Percentiles rank a stretch among this genome's conserved stretches.
Conservation (phyloP, 2,329 filamentous ascomycete genomes). For the Aspergillus aculeatinus region DNA sequence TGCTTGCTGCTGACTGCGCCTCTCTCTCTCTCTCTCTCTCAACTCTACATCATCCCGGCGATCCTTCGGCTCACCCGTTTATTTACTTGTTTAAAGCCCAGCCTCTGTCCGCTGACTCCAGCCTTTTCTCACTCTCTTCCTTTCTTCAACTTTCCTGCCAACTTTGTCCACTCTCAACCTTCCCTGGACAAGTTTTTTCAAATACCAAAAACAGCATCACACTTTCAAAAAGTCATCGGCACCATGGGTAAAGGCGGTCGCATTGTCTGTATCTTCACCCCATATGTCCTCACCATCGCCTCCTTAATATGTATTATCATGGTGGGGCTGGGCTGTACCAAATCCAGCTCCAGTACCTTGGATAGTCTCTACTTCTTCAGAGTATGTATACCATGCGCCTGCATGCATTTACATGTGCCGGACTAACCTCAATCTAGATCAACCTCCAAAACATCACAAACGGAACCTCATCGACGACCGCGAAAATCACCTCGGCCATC, state of each 20-base stretch:
- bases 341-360: conserved; percentile 47
- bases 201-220: conserved; percentile 1
- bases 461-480: conserved; percentile 30
- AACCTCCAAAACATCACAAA: conserved; percentile 61
- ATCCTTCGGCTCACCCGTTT: conserved; percentile 6
- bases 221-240: conserved; percentile 5
- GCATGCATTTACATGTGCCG: conserved; percentile 1
- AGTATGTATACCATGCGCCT: conserved; percentile 29
- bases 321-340: conserved; percentile 58
- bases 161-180: not conserved
- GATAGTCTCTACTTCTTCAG: conserved; percentile 58
- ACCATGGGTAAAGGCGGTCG: conserved; percentile 72
- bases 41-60: not conserved
- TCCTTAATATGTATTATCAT: conserved; percentile 68
- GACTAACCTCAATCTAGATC: conserved; percentile 42
- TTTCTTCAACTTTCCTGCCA: conserved; percentile 4
- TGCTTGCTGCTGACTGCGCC: conserved; percentile 1
- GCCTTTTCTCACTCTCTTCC: conserved; percentile 7
- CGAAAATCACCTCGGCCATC: conserved; percentile 33
- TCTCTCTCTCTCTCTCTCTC: conserved; percentile 6
- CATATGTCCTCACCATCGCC: conserved; percentile 76
- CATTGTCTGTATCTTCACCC: conserved; percentile 81
- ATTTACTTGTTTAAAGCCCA: conserved; percentile 10
- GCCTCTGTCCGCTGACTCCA: conserved; percentile 1
- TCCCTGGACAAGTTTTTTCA: not conserved